A percentile compares a stretch with the other conserved stretches of the same genome.
These are phyloP conservation scores for Pleurotus eryngii DNA, from an alignment of 768 basidiomycete species.

Conservation along the genomic window DNA sequence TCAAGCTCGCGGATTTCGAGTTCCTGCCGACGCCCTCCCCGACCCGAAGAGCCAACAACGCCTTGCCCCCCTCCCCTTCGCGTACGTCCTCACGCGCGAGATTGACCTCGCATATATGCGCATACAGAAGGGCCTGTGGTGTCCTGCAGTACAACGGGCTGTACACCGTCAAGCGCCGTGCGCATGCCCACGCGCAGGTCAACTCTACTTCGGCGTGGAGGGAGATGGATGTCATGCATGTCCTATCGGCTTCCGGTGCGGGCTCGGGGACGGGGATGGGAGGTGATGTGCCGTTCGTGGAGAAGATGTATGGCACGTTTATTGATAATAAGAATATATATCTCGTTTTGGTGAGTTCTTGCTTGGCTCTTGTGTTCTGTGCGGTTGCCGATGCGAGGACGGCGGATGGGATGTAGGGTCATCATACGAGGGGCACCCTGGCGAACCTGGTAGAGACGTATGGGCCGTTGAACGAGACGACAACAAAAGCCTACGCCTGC, in stretches of 20 bases:
- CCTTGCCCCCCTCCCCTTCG: background rate
- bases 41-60: too few species aligned
- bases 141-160: background rate
- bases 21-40: background rate
- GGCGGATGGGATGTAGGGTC: background rate
- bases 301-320: conserved; percentile 7
- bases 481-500: background rate
- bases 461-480: background rate
- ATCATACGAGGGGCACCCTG: background rate
- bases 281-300: background rate
- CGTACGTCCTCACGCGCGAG: background rate
- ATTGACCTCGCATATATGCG: background rate
- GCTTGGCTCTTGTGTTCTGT: background rate
- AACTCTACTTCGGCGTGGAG: background rate
- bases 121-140: background rate
- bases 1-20: conserved; percentile 1
- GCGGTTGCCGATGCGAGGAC: background rate
- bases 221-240: background rate
- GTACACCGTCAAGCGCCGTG: background rate
- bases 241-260: background rate
- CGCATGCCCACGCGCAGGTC: background rate
- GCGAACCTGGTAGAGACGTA: background rate
- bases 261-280: background rate
- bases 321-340: background rate
- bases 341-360: background rate